These are phyloP conservation scores for Colletotrichum musicola DNA, from an alignment of 2,329 filamentous ascomycete genomes.

Conservation along the genomic window DNA sequence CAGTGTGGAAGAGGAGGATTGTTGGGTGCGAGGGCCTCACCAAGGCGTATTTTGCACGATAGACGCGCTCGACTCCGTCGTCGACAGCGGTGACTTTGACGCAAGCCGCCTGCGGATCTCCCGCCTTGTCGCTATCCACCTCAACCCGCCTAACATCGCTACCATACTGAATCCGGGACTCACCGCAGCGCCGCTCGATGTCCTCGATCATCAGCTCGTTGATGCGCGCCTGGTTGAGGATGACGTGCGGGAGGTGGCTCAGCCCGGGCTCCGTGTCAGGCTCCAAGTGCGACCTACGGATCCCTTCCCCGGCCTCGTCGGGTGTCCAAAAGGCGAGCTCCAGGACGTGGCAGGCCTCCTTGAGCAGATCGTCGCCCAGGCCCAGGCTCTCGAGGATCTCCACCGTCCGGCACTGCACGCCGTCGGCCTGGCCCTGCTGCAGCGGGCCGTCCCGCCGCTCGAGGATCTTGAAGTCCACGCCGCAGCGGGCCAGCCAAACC, in stretches of 20 bases:
- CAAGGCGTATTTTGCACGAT: constrained; percentile 29
- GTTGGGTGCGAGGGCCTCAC: background rate
- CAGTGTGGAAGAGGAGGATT: background rate
- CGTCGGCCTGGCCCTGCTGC: constrained; percentile 70
- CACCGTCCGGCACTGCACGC: constrained; percentile 71
- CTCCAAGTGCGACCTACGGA: constrained; percentile 60
- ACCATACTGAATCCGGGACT: constrained; percentile 65
- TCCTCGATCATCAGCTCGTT: constrained; percentile 64
- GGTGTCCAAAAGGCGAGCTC: constrained; percentile 70
- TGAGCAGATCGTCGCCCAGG: constrained; percentile 65
- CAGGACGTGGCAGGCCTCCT: constrained; percentile 69
- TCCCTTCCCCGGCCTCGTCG: constrained; percentile 45
- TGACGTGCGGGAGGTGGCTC: constrained; percentile 68
- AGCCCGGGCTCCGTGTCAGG: constrained; percentile 67
- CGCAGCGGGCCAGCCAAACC: constrained; percentile 55
- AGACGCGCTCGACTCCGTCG: constrained; percentile 49
- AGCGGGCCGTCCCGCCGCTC: constrained; percentile 44
- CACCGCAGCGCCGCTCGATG: constrained; percentile 56
- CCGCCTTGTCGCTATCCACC: constrained; percentile 57
- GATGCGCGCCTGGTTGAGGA: constrained; percentile 67
- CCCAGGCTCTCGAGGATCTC: constrained; percentile 73
- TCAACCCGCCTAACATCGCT: constrained; percentile 61
- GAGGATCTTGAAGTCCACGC: constrained; percentile 56
- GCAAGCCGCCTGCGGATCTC: constrained; percentile 54
- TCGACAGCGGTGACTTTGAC: constrained; percentile 53